Evolutionary conservation across 139 green algal species (phyloP), one percentile per base, ranked within the genome.

Genomic region (Micractinium conductrix): DNA sequence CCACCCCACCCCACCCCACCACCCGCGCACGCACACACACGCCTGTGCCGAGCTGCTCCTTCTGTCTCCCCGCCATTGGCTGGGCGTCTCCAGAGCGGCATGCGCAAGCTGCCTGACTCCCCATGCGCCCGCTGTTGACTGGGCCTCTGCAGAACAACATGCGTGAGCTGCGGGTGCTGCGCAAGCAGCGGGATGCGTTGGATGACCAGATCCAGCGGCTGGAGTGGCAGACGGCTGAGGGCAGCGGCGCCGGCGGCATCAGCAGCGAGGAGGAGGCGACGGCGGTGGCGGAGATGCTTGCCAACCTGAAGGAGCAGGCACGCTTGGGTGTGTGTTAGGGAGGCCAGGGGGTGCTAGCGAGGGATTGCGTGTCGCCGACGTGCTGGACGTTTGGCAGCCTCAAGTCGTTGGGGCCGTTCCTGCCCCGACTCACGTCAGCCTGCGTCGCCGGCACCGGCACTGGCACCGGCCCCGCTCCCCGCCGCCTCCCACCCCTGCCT

Each of bases 171-270:
- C 86, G 75, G 38, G 55, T 91, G 81, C 84, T 97, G 89, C 88
- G 95, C 37, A 65, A 84, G 42, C 85, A 93, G 74, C 83, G 94
- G 1, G 95, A 97, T 80, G 82, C 89, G 26, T 73, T 97, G 71
- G 96, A 99, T 55, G 95, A 98, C 84, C 92, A 95, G 74, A 93
- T 96, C 30, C 88, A 98, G 81, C 89, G 93, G 17, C 85, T 95
- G 70, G 83, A 95, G 87, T 97, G 93, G 95, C 78, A 79, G 35
- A 60, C 95, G 53, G n/a, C n/a, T n/a, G n/a, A n/a, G n/a, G n/a
- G n/a, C n/a, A n/a, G n/a, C n/a, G n/a, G n/a, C n/a, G n/a, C n/a
- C n/a, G n/a, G n/a, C n/a, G n/a, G 45, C n/a, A 48, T 24, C 45
- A 43, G 17, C 38, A 67, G 35, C 58, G 76, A 82, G n/a, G 79